These are phyloP conservation scores for Penicillium sp. DNA, from an alignment of 2,329 filamentous ascomycete genomes.

Conservation along the genomic window DNA sequence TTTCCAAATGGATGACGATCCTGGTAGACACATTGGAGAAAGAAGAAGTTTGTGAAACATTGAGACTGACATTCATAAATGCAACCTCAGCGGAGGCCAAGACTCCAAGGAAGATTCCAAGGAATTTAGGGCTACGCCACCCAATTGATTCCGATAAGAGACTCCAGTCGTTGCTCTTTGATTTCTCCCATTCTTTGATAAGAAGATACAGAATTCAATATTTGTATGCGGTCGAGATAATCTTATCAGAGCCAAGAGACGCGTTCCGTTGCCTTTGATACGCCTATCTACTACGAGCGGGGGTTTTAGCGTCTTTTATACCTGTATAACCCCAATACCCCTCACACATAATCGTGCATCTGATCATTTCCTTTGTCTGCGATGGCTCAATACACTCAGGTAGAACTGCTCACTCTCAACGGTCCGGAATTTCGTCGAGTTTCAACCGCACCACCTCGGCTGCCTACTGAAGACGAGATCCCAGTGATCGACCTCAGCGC, in stretches of 20 bases:
- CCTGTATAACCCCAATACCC: neutral
- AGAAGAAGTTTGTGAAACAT: neutral
- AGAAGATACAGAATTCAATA: neutral
- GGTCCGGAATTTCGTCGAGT: slow-evolving; percentile 49
- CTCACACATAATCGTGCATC: neutral
- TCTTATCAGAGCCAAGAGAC: neutral
- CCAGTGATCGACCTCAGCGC: slow-evolving; percentile 55
- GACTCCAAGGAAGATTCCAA: neutral
- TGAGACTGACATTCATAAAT: neutral
- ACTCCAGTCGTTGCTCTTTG: neutral
- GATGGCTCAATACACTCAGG: slow-evolving; percentile 33
- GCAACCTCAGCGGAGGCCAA: neutral
- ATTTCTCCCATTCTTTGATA: neutral
- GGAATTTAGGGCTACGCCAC: neutral
- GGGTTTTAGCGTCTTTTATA: neutral
- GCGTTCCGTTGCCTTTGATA: neutral
- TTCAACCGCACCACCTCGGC: slow-evolving; percentile 42
- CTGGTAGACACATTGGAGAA: neutral
- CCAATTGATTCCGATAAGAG: neutral
- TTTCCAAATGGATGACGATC: neutral
- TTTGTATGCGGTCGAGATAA: neutral
- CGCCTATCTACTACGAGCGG: neutral
- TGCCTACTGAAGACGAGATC: slow-evolving; percentile 48
- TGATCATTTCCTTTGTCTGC: neutral
- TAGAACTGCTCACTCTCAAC: slow-evolving; percentile 48